These are phyloP conservation scores for Neurospora tetraspora DNA, from an alignment of 495 filamentous ascomycete genomes.

Conservation along the genomic window DNA sequence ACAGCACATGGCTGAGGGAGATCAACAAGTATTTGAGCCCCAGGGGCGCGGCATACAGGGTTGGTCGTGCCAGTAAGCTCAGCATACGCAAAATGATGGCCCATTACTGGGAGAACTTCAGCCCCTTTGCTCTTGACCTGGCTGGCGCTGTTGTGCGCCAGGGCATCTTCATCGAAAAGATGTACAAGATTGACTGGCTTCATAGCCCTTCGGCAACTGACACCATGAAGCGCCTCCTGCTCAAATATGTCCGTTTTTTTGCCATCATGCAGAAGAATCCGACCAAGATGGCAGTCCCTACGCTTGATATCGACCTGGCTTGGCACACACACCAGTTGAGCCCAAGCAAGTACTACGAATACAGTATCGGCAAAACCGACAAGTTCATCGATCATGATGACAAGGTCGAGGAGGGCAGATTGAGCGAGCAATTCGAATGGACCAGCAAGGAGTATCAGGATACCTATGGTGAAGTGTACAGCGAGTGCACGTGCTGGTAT, in stretches of 20 bases:
- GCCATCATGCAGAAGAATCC: constrained; percentile 49
- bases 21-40: constrained; percentile 14
- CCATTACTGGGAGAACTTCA: constrained; percentile 68
- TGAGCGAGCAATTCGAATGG: constrained; percentile 61
- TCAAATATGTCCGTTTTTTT: constrained; percentile 64
- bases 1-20: constrained; percentile 14
- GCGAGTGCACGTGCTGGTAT: constrained; percentile 84
- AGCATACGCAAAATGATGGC: constrained; percentile 65
- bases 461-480: constrained; percentile 55
- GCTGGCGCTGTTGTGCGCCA: constrained; percentile 73
- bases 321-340: constrained; percentile 69
- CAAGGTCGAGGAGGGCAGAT: constrained; percentile 56
- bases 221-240: constrained; percentile 58
- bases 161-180: constrained; percentile 71
- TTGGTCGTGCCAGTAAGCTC: constrained; percentile 28
- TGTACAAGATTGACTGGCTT: constrained; percentile 70
- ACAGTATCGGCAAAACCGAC: constrained; percentile 26
- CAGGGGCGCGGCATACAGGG: constrained; percentile 2
- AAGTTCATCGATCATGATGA: constrained; percentile 80
- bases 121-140: constrained; percentile 63
- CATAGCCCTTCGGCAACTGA: constrained; percentile 51
- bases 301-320: constrained; percentile 77
- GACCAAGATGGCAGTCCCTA: constrained; percentile 56
- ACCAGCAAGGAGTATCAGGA: constrained; percentile 62
- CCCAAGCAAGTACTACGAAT: constrained; percentile 53